Percentiles rank a stretch among this genome's conserved stretches.
Conservation (phyloP, 106 monocot genomes). For the Narthecium ossifragum region DNA sequence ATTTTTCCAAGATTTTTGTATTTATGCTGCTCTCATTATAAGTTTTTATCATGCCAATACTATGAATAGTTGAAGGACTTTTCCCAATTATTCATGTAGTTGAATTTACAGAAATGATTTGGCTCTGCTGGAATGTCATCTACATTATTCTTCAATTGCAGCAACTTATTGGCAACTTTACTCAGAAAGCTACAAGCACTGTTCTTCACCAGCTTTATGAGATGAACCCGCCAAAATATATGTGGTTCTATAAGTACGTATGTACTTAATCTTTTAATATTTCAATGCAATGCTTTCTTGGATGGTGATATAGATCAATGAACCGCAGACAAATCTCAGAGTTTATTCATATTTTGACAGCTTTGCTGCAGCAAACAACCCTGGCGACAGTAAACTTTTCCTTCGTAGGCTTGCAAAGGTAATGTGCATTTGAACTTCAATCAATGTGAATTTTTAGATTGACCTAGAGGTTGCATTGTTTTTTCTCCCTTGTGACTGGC, state of each 20-base stretch:
- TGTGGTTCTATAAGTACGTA: conserved; percentile 86
- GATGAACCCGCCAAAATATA: conserved; percentile 96
- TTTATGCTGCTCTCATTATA: too few relatives aligned
- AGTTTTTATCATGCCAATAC: background rate
- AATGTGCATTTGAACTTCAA: background rate
- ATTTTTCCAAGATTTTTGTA: too few relatives aligned
- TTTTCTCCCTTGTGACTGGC: background rate
- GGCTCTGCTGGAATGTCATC: background rate
- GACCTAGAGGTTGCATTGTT: too few relatives aligned
- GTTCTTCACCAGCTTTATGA: conserved; percentile 95
- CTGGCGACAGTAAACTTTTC: conserved; percentile 58
- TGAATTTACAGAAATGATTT: background rate
- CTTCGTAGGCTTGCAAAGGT: conserved; percentile 83
- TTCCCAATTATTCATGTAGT: background rate
- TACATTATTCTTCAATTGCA: conserved; percentile 16
- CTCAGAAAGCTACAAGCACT: conserved; percentile 77
- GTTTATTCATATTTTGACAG: conserved; percentile 19
- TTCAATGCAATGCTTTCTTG: background rate
- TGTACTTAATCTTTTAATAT: background rate
- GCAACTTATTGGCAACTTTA: conserved; percentile 83
- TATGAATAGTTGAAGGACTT: background rate
- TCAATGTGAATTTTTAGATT: too few relatives aligned
- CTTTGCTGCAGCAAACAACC: conserved; percentile 53
- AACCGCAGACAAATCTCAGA: too few relatives aligned
- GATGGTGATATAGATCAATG: too few relatives aligned